Conservation (phyloP, 495 filamentous ascomycete species). For the Talaromyces thailandensis region DNA sequence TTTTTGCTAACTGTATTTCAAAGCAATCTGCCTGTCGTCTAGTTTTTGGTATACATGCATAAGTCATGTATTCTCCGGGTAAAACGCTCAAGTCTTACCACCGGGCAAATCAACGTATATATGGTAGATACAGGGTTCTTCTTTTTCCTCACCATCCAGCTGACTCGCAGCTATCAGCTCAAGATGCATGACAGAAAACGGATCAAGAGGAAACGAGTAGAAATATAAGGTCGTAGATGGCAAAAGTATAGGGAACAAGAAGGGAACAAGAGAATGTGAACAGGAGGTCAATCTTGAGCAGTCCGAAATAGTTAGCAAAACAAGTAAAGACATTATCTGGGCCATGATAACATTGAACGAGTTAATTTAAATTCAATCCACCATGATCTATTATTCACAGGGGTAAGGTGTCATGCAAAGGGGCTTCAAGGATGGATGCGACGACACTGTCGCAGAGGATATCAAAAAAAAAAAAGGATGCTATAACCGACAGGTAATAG, state of each 20-base stretch:
- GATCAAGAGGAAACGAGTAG: neutral
- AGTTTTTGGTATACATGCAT: neutral
- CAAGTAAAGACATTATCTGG: neutral
- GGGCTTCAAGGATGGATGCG: neutral
- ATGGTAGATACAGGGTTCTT: neutral
- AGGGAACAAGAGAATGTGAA: neutral
- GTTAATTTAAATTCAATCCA: neutral
- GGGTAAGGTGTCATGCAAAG: neutral
- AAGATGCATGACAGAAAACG: neutral
- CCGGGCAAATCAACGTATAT: neutral
- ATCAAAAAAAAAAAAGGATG: constrained; percentile 1
- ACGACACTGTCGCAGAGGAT: neutral
- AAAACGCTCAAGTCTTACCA: neutral
- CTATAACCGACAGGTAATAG: neutral
- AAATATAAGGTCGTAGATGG: neutral
- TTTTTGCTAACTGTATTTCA: neutral
- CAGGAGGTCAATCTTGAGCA: neutral
- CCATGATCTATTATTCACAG: constrained; percentile 2
- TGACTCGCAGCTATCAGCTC: neutral
- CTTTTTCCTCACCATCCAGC: neutral
- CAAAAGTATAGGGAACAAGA: neutral
- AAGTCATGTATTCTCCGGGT: neutral
- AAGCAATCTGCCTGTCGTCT: neutral
- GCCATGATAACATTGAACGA: neutral
- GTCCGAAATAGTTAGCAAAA: neutral